Percentiles rank a stretch among this genome's conserved stretches.
Conservation (phyloP, 495 filamentous ascomycete genomes). For the Xylaria castorea region DNA sequence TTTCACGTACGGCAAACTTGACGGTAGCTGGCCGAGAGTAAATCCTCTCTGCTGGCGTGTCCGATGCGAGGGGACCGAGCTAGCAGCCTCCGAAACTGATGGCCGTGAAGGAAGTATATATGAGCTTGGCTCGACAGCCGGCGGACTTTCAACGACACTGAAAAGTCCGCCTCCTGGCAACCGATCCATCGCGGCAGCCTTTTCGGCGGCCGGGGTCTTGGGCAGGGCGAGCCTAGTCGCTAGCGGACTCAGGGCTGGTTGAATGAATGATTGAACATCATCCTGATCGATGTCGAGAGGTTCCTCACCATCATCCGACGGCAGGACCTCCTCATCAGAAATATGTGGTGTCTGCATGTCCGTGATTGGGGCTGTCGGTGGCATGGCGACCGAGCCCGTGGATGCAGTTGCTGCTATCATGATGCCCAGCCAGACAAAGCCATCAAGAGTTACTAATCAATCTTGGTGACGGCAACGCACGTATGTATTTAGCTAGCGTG, state of each 20-base stretch:
- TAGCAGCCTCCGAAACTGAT: background rate
- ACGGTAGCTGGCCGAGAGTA: conserved; percentile 40
- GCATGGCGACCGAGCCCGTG: background rate
- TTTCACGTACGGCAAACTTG: conserved; percentile 32
- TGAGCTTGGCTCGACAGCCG: conserved; percentile 23
- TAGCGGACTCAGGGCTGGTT: conserved; percentile 74
- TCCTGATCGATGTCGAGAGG: conserved; percentile 54
- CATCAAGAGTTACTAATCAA: conserved; percentile 7
- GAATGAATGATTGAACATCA: conserved; percentile 70
- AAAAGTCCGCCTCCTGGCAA: conserved; percentile 62
- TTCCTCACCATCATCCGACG: conserved; percentile 43
- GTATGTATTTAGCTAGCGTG: background rate
- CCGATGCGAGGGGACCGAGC: conserved; percentile 13
- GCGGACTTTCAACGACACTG: conserved; percentile 31
- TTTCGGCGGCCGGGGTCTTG: conserved; percentile 76
- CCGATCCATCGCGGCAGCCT: conserved; percentile 68
- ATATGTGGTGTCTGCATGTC: conserved; percentile 28
- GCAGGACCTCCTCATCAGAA: conserved; percentile 35
- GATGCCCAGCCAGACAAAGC: conserved; percentile 14
- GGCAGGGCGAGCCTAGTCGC: conserved; percentile 76
- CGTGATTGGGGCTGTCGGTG: conserved; percentile 12
- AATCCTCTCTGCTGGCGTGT: conserved; percentile 38
- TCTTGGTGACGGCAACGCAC: background rate
- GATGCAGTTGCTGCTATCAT: conserved; percentile 18
- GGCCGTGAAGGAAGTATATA: conserved; percentile 10